These are phyloP conservation scores for Alopecurus myosuroides DNA, from an alignment of 176 grass and related monocot genomes.

Conservation along the genomic window DNA sequence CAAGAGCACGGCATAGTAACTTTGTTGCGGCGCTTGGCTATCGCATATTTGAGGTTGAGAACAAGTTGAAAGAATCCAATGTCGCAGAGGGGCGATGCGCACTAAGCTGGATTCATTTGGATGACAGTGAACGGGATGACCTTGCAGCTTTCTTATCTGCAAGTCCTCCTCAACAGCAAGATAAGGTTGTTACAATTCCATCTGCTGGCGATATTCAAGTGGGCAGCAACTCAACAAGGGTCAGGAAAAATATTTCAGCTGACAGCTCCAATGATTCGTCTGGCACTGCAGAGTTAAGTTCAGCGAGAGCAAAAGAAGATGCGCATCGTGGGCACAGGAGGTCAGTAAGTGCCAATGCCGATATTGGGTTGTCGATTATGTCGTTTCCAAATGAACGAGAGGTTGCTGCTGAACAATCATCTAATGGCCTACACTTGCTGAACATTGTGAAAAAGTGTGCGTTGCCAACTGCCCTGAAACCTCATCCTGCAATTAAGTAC, in stretches of 20 bases:
- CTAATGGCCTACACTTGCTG: slow-evolving; percentile 39
- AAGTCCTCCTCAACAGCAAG: slow-evolving; percentile 24
- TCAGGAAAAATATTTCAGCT: slow-evolving; percentile 51
- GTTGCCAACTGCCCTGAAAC: slow-evolving; percentile 50
- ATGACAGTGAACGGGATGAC: slow-evolving; percentile 66
- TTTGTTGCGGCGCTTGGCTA: slow-evolving; percentile 62
- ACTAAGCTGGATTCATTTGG: slow-evolving; percentile 67
- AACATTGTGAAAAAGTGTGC: slow-evolving; percentile 57
- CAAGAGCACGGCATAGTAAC: slow-evolving; percentile 55
- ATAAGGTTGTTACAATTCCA: slow-evolving; percentile 30
- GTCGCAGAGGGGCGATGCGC: slow-evolving; percentile 27
- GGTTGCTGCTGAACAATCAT: slow-evolving; percentile 44
- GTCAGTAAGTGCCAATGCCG: slow-evolving; percentile 64
- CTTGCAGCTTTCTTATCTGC: slow-evolving; percentile 70
- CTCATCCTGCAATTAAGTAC: slow-evolving; percentile 57
- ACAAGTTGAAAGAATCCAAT: slow-evolving; percentile 54
- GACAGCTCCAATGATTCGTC: slow-evolving; percentile 52
- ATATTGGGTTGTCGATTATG: slow-evolving; percentile 64
- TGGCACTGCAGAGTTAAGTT: slow-evolving; percentile 41
- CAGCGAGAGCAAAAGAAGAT: slow-evolving; percentile 32
- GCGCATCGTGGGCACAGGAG: slow-evolving; percentile 44
- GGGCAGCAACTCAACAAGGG: slow-evolving; percentile 33
- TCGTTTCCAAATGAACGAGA: slow-evolving; percentile 59
- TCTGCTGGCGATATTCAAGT: slow-evolving; percentile 33
- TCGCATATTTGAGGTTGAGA: slow-evolving; percentile 72